Evolutionary conservation across 176 grass and related monocot genomes (phyloP).

Genomic region (Puccinellia tenuiflora): DNA sequence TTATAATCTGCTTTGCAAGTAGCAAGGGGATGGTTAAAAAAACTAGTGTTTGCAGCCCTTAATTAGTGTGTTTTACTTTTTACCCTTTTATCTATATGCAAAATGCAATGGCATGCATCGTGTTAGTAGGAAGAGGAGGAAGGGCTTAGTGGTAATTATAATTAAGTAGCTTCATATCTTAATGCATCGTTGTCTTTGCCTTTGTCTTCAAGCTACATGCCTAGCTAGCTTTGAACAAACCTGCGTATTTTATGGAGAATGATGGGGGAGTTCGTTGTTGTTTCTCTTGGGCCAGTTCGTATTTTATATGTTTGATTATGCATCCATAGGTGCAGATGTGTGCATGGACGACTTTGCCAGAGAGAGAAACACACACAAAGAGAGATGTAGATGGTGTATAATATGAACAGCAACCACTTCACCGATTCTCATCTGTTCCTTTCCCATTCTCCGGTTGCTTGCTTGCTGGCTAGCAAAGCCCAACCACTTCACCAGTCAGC

Average conservation of each 20-base stretch:
- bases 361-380: neutral
- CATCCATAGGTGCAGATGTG: neutral
- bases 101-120: neutral
- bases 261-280: conserved; percentile 38
- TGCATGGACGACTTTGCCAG: neutral
- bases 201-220: neutral
- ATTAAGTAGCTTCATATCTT: neutral
- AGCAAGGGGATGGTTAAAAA: conserved; percentile 3
- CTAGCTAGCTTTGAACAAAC: conserved; percentile 16
- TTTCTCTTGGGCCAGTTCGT: conserved; percentile 28
- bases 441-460: neutral
- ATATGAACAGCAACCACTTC: conserved; percentile 6
- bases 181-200: conserved; percentile 19
- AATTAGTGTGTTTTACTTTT: neutral
- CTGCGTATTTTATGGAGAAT: conserved; percentile 44
- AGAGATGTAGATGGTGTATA: neutral
- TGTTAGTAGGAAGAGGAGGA: neutral
- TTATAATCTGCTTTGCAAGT: conserved; percentile 18
- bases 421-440: neutral
- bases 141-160: neutral
- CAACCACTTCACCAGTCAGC: neutral
- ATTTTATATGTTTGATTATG: neutral
- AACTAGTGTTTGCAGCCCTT: neutral
- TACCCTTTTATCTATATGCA: neutral
- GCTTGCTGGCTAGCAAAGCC: neutral